Evolutionary conservation across 2,329 filamentous ascomycete genomes (phyloP).

Genomic region (Graphium sp.): DNA sequence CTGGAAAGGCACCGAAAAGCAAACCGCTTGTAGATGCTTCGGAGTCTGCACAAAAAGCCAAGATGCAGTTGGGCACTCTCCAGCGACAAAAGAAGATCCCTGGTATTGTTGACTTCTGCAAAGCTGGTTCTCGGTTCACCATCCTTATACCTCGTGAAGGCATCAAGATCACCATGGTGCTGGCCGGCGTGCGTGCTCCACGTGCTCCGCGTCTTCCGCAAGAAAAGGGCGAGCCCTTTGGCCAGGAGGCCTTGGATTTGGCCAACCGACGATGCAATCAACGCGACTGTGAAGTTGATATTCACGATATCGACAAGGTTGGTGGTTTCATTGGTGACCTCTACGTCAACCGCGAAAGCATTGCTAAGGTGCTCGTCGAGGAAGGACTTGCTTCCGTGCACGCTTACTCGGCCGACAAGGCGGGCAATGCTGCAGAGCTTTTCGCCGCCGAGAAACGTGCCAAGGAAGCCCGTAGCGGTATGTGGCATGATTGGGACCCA

Average conservation of each 20-base stretch:
- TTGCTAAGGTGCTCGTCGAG: conserved; percentile 83
- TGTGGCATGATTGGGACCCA: conserved; percentile 93
- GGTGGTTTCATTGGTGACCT: conserved; percentile 94
- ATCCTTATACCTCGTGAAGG: conserved; percentile 83
- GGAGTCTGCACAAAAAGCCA: conserved; percentile 85
- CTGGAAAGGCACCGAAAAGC: conserved; percentile 66
- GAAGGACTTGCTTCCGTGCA: conserved; percentile 89
- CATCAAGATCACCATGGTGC: conserved; percentile 85
- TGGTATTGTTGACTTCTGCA: conserved; percentile 91
- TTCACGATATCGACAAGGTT: conserved; percentile 88
- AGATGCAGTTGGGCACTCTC: conserved; percentile 76
- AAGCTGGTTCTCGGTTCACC: conserved; percentile 89
- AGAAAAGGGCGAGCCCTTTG: conserved; percentile 78
- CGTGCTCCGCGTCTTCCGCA: conserved; percentile 63
- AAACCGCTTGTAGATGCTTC: conserved; percentile 82
- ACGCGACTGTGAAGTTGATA: conserved; percentile 88
- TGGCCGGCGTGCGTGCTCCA: conserved; percentile 83
- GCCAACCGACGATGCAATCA: conserved; percentile 80
- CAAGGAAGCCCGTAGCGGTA: conserved; percentile 71
- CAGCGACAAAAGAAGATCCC: conserved; percentile 86
- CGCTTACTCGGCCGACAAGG: conserved; percentile 89
- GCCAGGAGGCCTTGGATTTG: conserved; percentile 85
- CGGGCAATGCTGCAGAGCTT: conserved; percentile 74
- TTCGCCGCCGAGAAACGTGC: conserved; percentile 76
- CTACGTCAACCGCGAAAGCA: conserved; percentile 88